These are phyloP conservation scores for Populus tomentosa DNA, from an alignment of 441 rosid species.

Conservation along the genomic window DNA sequence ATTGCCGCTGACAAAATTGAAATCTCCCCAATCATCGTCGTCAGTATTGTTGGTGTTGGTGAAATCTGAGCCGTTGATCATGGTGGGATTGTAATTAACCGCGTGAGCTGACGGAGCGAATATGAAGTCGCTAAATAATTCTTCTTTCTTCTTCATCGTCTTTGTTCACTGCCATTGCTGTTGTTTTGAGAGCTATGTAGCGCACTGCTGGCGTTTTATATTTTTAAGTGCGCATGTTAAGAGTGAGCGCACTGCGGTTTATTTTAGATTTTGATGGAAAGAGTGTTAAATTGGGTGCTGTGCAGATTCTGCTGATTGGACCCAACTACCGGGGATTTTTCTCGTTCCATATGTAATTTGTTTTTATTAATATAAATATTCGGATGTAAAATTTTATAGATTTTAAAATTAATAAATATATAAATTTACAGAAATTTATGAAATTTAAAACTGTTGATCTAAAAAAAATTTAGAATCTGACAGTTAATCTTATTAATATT, in stretches of 20 bases:
- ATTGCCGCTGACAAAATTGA: constrained; percentile 47
- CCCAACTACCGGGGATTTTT: not conserved
- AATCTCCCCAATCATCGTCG: constrained; percentile 79
- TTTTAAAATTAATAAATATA: too few species aligned
- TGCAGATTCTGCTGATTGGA: not conserved
- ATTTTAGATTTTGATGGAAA: not conserved
- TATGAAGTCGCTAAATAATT: constrained; percentile 44
- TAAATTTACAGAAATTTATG: too few species aligned
- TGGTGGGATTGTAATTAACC: constrained; percentile 14
- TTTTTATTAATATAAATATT: too few species aligned
- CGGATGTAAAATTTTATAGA: too few species aligned
- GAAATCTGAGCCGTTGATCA: constrained; percentile 36
- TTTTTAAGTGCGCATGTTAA: constrained; percentile 19
- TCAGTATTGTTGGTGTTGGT: constrained; percentile 15
- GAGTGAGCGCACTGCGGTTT: not conserved
- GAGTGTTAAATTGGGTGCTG: not conserved
- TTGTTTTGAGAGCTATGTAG: constrained; percentile 13
- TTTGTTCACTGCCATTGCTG: not conserved
- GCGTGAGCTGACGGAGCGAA: constrained; percentile 25
- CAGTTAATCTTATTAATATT: rapidly evolving
- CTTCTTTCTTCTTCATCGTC: constrained; percentile 38
- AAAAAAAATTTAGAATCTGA: too few species aligned
- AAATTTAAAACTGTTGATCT: too few species aligned
- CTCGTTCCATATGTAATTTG: too few species aligned
- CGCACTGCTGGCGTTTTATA: not conserved